Conservation (phyloP, 768 basidiomycete species). For the Auriscalpium microsporum region DNA sequence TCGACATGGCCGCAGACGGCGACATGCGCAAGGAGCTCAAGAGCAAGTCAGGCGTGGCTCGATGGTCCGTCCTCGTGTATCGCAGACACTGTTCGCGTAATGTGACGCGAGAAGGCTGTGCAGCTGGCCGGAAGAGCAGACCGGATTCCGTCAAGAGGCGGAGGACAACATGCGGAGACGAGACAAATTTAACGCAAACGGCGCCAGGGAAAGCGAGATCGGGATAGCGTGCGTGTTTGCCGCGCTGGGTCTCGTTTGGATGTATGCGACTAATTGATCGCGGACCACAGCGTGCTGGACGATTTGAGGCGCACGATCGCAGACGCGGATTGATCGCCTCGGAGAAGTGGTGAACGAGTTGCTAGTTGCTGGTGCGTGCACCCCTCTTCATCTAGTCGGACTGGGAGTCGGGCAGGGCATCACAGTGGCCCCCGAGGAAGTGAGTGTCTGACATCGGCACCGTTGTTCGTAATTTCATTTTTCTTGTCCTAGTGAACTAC, state of each 20-base stretch:
- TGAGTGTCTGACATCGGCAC: conserved; percentile 24
- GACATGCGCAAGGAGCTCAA: conserved; percentile 53
- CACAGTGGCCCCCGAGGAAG: conserved; percentile 29
- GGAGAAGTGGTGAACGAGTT: conserved; percentile 55
- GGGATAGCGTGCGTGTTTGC: conserved; percentile 52
- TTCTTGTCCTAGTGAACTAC: too few relatives aligned
- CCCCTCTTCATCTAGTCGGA: conserved; percentile 8
- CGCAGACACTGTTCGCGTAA: neutral
- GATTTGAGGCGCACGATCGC: conserved; percentile 76
- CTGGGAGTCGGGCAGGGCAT: neutral
- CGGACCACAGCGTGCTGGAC: conserved; percentile 23
- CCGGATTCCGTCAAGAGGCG: conserved; percentile 57
- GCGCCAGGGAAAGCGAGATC: conserved; percentile 62
- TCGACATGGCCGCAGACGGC: too few relatives aligned
- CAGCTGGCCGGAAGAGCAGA: conserved; percentile 49
- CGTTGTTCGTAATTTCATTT: too few relatives aligned
- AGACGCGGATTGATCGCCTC: conserved; percentile 51
- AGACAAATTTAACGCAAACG: conserved; percentile 51
- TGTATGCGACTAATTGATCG: neutral
- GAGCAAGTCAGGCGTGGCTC: conserved; percentile 62
- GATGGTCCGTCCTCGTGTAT: conserved; percentile 39
- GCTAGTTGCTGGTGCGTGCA: conserved; percentile 54
- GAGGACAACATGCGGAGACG: conserved; percentile 47
- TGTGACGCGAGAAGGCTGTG: neutral
- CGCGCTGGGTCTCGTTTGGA: neutral